Percentiles rank a stretch among this genome's conserved stretches.
phyloP scores from a whole-genome alignment of 163 green algal species.

The Trebouxiophyceae sp. region DNA sequence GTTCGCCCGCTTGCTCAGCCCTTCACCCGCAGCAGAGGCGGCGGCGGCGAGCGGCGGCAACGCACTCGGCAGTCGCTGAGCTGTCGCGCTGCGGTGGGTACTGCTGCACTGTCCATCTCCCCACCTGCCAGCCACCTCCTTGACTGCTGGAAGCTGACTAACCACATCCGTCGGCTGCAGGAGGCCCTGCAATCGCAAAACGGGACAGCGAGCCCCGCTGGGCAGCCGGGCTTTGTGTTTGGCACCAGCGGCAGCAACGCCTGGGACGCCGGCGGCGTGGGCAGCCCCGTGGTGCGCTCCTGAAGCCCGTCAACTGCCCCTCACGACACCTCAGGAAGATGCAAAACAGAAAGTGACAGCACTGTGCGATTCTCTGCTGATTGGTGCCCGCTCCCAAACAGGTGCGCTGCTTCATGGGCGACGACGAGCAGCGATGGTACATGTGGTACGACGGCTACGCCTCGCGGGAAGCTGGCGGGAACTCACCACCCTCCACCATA shows the following conservation, averaged over 20 bases:
- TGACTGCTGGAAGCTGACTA: no score
- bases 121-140: no score
- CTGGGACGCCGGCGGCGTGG: slow-evolving; percentile 69
- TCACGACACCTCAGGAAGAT: not conserved
- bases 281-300: slow-evolving; percentile 61
- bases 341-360: not conserved
- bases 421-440: slow-evolving; percentile 85
- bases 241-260: slow-evolving; percentile 31
- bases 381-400: slow-evolving; percentile 10
- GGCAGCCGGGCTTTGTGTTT: slow-evolving; percentile 44
- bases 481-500: not conserved
- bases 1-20: no score
- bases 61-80: no score
- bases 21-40: no score
- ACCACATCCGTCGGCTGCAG: no score
- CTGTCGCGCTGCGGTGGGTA: no score
- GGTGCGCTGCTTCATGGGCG: slow-evolving; percentile 75
- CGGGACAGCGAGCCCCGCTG: not conserved
- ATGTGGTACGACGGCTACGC: slow-evolving; percentile 88
- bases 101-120: no score
- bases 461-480: not conserved
- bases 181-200: no score
- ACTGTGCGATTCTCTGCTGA: not conserved
- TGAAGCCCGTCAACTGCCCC: not conserved
- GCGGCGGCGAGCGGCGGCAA: no score